Percentiles rank a stretch among this genome's conserved stretches.
Evolutionary conservation across 441 rosid genomes (phyloP).

Genomic region (Aleurites moluccanus): DNA sequence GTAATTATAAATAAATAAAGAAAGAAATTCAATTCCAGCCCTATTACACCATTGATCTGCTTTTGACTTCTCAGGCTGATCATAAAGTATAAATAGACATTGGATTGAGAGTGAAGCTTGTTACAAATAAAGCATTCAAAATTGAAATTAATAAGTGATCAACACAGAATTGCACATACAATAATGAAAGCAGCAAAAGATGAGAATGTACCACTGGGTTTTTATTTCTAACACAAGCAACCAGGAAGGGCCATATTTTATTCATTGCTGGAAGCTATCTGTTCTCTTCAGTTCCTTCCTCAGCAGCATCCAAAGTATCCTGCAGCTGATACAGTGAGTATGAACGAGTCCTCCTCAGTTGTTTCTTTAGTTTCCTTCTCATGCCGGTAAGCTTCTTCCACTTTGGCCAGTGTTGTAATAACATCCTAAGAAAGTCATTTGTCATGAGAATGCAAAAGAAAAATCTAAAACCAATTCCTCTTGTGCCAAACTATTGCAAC

Average conservation of each 20-base stretch:
- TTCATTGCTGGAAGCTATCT: conserved; percentile 90
- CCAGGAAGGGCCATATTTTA: conserved; percentile 86
- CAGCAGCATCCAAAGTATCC: conserved; percentile 59
- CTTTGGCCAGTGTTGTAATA: conserved; percentile 59
- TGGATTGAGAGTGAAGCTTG: conserved; percentile 1
- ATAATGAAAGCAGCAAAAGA: neutral
- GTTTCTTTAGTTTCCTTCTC: conserved; percentile 70
- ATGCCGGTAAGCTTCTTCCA: conserved; percentile 73
- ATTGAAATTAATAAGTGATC: neutral
- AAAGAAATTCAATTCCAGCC: neutral
- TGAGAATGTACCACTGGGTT: conserved; percentile 56
- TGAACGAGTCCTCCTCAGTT: conserved; percentile 57
- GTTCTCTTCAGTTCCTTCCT: conserved; percentile 74
- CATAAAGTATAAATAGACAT: neutral
- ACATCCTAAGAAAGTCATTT: conserved; percentile 50
- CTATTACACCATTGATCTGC: neutral
- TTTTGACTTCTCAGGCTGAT: conserved; percentile 1
- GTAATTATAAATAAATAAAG: neutral
- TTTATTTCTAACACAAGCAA: conserved; percentile 62
- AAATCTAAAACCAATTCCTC: neutral
- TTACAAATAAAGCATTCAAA: neutral
- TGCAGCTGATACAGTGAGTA: conserved; percentile 67
- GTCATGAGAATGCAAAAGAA: neutral
- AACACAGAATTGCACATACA: neutral
- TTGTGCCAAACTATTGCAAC: neutral